These are phyloP conservation scores for Verticillium albo-atrum DNA, from an alignment of 2,329 filamentous ascomycete species.

Conservation along the genomic window DNA sequence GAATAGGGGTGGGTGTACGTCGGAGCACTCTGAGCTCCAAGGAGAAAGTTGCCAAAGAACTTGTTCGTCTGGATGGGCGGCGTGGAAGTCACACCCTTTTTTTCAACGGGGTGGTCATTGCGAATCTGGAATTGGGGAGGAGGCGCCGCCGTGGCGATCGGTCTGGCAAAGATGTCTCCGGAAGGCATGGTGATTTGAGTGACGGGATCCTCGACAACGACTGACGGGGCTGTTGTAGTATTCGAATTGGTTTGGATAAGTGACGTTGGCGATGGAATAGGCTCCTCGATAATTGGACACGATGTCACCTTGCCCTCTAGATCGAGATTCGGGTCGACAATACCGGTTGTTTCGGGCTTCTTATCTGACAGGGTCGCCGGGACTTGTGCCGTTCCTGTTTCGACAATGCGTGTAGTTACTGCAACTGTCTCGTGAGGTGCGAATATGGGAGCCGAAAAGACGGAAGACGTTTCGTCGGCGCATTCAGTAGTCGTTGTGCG, in stretches of 20 bases:
- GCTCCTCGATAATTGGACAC: conserved; percentile 20
- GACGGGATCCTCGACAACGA: not conserved
- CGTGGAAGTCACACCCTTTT: conserved; percentile 41
- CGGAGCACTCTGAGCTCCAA: conserved; percentile 65
- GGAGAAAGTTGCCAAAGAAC: conserved; percentile 76
- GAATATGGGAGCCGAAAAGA: not conserved
- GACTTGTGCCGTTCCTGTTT: conserved; percentile 21
- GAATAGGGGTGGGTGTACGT: conserved; percentile 75
- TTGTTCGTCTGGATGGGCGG: conserved; percentile 69
- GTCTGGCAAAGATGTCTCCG: conserved; percentile 49
- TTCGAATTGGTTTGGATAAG: conserved; percentile 15
- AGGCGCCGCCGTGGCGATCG: conserved; percentile 49
- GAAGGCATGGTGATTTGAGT: conserved; percentile 18
- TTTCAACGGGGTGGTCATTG: conserved; percentile 54
- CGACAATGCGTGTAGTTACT: conserved; percentile 16
- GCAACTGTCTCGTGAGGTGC: conserved; percentile 14
- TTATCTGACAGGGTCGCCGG: conserved; percentile 22
- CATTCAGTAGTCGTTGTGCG: not conserved
- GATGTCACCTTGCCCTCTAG: conserved; percentile 13
- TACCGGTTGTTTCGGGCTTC: conserved; percentile 24
- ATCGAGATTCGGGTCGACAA: conserved; percentile 17
- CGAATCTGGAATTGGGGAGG: conserved; percentile 40
- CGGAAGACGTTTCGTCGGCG: not conserved
- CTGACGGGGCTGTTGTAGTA: not conserved
- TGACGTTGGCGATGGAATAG: conserved; percentile 31